These are phyloP conservation scores for Penicillium italicum DNA, from an alignment of 2,329 filamentous ascomycete species.

Conservation along the genomic window DNA sequence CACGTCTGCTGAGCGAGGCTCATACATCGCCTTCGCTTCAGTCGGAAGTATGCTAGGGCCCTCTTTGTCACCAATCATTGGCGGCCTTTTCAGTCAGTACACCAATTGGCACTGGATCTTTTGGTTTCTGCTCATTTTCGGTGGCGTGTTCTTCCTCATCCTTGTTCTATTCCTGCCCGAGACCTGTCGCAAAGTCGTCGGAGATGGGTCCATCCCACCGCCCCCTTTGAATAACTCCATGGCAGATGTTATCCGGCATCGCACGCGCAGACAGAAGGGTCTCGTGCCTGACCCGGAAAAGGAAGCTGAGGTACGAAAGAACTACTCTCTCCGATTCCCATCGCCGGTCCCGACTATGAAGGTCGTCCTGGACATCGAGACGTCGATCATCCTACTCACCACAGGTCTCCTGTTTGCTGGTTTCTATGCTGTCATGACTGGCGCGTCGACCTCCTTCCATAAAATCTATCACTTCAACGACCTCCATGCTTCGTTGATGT, in stretches of 20 bases:
- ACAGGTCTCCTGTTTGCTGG: conserved; percentile 46
- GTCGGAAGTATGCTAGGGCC: conserved; percentile 52
- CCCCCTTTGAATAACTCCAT: conserved; percentile 25
- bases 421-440: conserved; percentile 48
- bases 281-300: conserved; percentile 4
- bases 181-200: conserved; percentile 42
- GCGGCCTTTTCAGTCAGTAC: conserved; percentile 62
- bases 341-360: conserved; percentile 39
- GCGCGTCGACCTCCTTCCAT: conserved; percentile 47
- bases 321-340: conserved; percentile 28
- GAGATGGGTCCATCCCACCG: conserved; percentile 33
- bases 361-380: conserved; percentile 39
- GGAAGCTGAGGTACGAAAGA: conserved; percentile 9
- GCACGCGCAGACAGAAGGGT: conserved; percentile 17
- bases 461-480: conserved; percentile 48
- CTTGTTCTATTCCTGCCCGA: conserved; percentile 57
- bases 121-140: conserved; percentile 62
- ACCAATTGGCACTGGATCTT: conserved; percentile 63
- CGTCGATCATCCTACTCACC: conserved; percentile 36
- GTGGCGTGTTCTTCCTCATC: conserved; percentile 50
- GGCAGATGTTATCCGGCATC: conserved; percentile 21
- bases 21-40: conserved; percentile 28
- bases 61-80: conserved; percentile 57
- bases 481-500: conserved; percentile 44
- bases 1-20: conserved; percentile 64